A percentile compares a stretch with the other conserved stretches of the same genome.
These are phyloP conservation scores for Saturnispora diversa DNA, from an alignment of 805 yeast species.

Conservation along the genomic window DNA sequence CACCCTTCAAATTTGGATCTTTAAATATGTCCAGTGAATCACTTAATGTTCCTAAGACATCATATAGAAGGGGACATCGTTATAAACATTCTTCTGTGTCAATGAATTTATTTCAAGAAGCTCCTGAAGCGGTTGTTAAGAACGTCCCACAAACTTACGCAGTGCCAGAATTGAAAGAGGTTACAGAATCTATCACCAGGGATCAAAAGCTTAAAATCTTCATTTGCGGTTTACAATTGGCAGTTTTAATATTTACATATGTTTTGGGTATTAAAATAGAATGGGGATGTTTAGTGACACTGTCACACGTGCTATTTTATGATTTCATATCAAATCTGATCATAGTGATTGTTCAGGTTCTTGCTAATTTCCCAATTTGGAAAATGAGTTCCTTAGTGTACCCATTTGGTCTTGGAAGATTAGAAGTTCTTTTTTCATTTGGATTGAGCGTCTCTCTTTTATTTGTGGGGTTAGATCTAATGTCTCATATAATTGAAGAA, in stretches of 20 bases:
- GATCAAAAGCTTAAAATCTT: slow-evolving; percentile 50
- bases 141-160: slow-evolving; percentile 59
- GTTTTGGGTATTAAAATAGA: slow-evolving; percentile 49
- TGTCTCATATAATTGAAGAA: slow-evolving; percentile 84
- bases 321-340: slow-evolving; percentile 74
- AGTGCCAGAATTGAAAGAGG: slow-evolving; percentile 63
- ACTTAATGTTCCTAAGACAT: slow-evolving; percentile 35
- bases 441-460: slow-evolving; percentile 76
- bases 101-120: slow-evolving; percentile 92
- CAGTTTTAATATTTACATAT: slow-evolving; percentile 49
- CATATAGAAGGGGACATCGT: slow-evolving; percentile 86
- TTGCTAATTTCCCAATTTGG: slow-evolving; percentile 94
- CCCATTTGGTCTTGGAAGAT: slow-evolving; percentile 91
- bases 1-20: slow-evolving; percentile 63
- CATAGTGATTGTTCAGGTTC: slow-evolving; percentile 62
- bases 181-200: slow-evolving; percentile 47
- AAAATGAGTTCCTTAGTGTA: slow-evolving; percentile 66
- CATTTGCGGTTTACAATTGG: slow-evolving; percentile 54
- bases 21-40: slow-evolving; percentile 29
- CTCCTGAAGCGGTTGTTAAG: slow-evolving; percentile 60
- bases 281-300: slow-evolving; percentile 56
- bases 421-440: slow-evolving; percentile 82
- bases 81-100: slow-evolving; percentile 95
- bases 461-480: slow-evolving; percentile 84
- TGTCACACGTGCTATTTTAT: slow-evolving; percentile 81